Evolutionary conservation across 345 rosid genomes (phyloP).

Genomic region (Raphanus raphanistrum): DNA sequence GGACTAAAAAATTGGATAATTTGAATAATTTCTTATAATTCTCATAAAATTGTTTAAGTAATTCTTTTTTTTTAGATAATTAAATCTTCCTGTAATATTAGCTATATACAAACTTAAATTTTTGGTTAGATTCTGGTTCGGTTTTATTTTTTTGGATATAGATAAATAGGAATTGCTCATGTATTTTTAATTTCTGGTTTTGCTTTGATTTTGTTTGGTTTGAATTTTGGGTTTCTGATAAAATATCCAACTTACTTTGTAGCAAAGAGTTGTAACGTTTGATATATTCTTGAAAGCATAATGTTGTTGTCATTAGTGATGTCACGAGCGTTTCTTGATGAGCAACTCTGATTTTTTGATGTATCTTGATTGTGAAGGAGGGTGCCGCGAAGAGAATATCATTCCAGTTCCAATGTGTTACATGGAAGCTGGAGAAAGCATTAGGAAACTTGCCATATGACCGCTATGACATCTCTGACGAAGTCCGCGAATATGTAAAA

Average conservation of each 20-base stretch:
- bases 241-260: background rate
- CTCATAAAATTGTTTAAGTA: background rate
- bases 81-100: too few relatives aligned
- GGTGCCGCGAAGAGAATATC: slow-evolving; percentile 66
- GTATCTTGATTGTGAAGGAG: slow-evolving; percentile 58
- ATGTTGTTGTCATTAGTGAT: slow-evolving; percentile 19
- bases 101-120: too few relatives aligned
- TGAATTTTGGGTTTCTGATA: background rate
- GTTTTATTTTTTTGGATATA: background rate
- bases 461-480: slow-evolving; percentile 74
- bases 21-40: background rate
- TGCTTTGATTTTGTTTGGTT: background rate
- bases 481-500: slow-evolving; percentile 80
- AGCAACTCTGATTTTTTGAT: slow-evolving; percentile 42
- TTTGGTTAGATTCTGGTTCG: too few relatives aligned
- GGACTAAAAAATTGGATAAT: too few relatives aligned
- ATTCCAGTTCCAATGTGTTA: slow-evolving; percentile 77
- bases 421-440: slow-evolving; percentile 83
- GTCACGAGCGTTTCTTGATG: slow-evolving; percentile 18
- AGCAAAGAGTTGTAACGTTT: background rate
- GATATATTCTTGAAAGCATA: background rate
- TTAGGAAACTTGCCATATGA: slow-evolving; percentile 64
- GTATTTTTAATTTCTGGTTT: background rate
- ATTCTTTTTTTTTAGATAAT: background rate
- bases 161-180: background rate